Evolutionary conservation across 495 filamentous ascomycete genomes (phyloP).

Genomic region (Podospora bellae-mahoneyi): DNA sequence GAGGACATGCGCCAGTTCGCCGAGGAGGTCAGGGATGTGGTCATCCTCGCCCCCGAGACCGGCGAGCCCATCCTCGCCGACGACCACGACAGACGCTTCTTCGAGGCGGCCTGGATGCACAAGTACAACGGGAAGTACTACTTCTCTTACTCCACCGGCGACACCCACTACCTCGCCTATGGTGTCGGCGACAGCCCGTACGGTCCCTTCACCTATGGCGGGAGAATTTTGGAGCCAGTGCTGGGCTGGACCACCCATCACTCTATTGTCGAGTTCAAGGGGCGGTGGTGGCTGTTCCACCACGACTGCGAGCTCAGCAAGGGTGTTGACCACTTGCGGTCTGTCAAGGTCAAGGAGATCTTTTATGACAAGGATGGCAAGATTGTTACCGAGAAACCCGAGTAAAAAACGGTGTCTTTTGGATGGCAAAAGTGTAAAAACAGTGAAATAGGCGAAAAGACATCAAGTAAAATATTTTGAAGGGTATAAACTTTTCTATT

Average conservation of each 20-base stretch:
- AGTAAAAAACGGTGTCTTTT: constrained; percentile 11
- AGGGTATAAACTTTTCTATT: not conserved
- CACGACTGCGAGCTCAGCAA: constrained; percentile 63
- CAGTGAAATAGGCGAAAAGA: not conserved
- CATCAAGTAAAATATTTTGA: not conserved
- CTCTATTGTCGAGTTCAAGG: constrained; percentile 68
- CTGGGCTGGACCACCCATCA: constrained; percentile 78
- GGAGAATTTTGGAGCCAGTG: constrained; percentile 69
- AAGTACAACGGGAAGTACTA: constrained; percentile 64
- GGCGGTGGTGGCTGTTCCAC: constrained; percentile 68
- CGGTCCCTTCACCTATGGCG: constrained; percentile 68
- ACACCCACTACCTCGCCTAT: constrained; percentile 68
- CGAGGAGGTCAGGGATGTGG: constrained; percentile 46
- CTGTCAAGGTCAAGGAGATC: constrained; percentile 69
- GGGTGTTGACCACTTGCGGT: constrained; percentile 63
- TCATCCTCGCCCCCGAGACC: constrained; percentile 56
- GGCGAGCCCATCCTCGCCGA: constrained; percentile 56
- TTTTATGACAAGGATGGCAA: constrained; percentile 62
- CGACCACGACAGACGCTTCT: constrained; percentile 72
- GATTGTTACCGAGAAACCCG: constrained; percentile 46
- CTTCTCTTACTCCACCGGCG: constrained; percentile 72
- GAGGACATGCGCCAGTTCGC: constrained; percentile 61
- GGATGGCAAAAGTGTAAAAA: not conserved
- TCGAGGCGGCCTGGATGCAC: constrained; percentile 76
- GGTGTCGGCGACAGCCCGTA: constrained; percentile 57